Percentiles rank a stretch among this genome's conserved stretches.
These are phyloP conservation scores for Ascosphaera aggregata DNA, from an alignment of 2,329 filamentous ascomycete species.

Conservation along the genomic window DNA sequence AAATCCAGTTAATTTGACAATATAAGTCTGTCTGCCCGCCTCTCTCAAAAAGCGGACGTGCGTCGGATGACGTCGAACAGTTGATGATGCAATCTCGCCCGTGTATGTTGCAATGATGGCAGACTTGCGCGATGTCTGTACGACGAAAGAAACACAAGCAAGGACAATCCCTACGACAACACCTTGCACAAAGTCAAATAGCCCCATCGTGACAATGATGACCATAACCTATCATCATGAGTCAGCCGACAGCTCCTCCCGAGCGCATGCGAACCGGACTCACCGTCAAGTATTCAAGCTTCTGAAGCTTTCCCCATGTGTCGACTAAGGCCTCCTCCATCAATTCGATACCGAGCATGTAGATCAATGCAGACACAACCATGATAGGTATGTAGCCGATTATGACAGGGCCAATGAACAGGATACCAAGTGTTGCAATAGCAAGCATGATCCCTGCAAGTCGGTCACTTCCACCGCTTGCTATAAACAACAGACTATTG, in stretches of 20 bases:
- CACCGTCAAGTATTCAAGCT: slow-evolving; percentile 71
- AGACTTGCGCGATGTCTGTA: slow-evolving; percentile 75
- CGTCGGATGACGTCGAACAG: slow-evolving; percentile 71
- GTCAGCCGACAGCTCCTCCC: background rate
- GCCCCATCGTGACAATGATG: slow-evolving; percentile 88
- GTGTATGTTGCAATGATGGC: slow-evolving; percentile 80
- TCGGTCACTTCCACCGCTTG: slow-evolving; percentile 69
- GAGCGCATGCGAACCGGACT: slow-evolving; percentile 9
- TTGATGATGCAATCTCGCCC: slow-evolving; percentile 72
- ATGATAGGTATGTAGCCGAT: slow-evolving; percentile 93
- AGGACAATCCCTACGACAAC: slow-evolving; percentile 81
- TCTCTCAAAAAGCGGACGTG: slow-evolving; percentile 71
- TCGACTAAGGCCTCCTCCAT: slow-evolving; percentile 71
- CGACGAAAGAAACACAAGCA: slow-evolving; percentile 73
- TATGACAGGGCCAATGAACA: slow-evolving; percentile 64
- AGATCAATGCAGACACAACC: slow-evolving; percentile 90
- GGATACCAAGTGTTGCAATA: slow-evolving; percentile 51
- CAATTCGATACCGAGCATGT: slow-evolving; percentile 80
- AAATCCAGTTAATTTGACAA: slow-evolving; percentile 81
- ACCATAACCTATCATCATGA: slow-evolving; percentile 35
- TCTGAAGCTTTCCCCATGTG: slow-evolving; percentile 69
- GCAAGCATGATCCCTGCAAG: slow-evolving; percentile 74
- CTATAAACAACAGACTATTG: slow-evolving; percentile 92
- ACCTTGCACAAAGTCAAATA: slow-evolving; percentile 87
- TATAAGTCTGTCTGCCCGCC: slow-evolving; percentile 68